These are phyloP conservation scores for Toxicodendron radicans DNA, from an alignment of 345 rosid genomes.

Conservation along the genomic window DNA sequence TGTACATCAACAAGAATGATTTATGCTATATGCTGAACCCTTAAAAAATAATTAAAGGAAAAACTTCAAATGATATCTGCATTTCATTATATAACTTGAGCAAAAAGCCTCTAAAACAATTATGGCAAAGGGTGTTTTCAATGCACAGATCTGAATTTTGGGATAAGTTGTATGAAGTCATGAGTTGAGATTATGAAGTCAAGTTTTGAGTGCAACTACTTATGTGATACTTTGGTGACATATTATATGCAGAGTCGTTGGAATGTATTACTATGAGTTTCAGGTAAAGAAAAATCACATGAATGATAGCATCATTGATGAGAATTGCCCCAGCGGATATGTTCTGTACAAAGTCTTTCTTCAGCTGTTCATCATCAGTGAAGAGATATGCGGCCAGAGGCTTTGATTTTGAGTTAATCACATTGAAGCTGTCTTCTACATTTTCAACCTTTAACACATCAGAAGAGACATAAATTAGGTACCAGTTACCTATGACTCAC, in stretches of 20 bases:
- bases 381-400: constrained; percentile 75
- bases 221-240: not conserved
- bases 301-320: constrained; percentile 67
- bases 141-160: too few relatives aligned
- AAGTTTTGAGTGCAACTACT: not conserved
- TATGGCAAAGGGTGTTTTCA: not conserved
- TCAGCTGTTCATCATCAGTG: constrained; percentile 54
- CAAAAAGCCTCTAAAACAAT: not conserved
- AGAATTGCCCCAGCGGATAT: constrained; percentile 69
- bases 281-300: constrained; percentile 36
- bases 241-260: not conserved
- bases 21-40: not conserved
- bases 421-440: constrained; percentile 35
- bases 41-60: not conserved
- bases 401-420: constrained; percentile 47
- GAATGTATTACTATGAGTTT: not conserved
- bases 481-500: not conserved
- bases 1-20: not conserved
- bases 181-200: not conserved
- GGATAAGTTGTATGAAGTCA: too few relatives aligned
- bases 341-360: constrained; percentile 50
- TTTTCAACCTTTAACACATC: constrained; percentile 32
- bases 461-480: not conserved
- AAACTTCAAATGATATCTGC: not conserved
- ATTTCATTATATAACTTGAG: not conserved